These are phyloP conservation scores for Cornus controversa DNA, from an alignment of 148 eudicot genomes.

Conservation along the genomic window DNA sequence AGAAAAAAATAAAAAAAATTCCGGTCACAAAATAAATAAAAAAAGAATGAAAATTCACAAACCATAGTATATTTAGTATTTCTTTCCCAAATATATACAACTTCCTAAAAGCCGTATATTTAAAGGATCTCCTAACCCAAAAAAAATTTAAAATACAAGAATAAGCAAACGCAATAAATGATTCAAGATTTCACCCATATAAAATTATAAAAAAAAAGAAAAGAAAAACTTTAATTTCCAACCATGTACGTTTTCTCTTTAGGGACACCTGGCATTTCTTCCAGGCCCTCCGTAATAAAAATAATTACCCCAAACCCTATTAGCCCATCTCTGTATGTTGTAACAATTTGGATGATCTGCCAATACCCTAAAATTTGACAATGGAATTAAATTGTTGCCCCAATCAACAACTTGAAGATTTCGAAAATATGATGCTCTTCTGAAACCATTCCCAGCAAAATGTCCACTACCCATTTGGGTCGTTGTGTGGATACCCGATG, in stretches of 20 bases:
- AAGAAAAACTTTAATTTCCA: neutral
- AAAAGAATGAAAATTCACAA: no score
- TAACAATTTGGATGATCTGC: constrained; percentile 84
- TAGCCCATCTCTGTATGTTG: constrained; percentile 60
- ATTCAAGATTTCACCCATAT: no score
- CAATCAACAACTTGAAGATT: constrained; percentile 73
- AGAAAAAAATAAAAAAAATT: no score
- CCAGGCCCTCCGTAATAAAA: constrained; percentile 88
- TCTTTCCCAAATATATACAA: constrained; percentile 8
- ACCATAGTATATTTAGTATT: constrained; percentile 1
- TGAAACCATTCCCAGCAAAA: constrained; percentile 64
- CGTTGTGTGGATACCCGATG: constrained; percentile 48
- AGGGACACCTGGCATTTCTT: constrained; percentile 58
- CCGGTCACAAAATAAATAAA: no score
- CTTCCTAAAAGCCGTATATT: neutral
- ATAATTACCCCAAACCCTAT: constrained; percentile 79
- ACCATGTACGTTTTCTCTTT: neutral
- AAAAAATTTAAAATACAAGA: neutral
- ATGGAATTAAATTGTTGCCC: constrained; percentile 63
- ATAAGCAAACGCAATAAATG: neutral
- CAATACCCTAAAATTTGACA: constrained; percentile 48
- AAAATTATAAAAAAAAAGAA: neutral
- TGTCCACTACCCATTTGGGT: constrained; percentile 93
- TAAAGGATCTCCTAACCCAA: neutral
- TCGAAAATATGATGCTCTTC: constrained; percentile 62